Base-by-base conservation (phyloP, 106 monocot species). In the Cymbidium sinense region DNA sequence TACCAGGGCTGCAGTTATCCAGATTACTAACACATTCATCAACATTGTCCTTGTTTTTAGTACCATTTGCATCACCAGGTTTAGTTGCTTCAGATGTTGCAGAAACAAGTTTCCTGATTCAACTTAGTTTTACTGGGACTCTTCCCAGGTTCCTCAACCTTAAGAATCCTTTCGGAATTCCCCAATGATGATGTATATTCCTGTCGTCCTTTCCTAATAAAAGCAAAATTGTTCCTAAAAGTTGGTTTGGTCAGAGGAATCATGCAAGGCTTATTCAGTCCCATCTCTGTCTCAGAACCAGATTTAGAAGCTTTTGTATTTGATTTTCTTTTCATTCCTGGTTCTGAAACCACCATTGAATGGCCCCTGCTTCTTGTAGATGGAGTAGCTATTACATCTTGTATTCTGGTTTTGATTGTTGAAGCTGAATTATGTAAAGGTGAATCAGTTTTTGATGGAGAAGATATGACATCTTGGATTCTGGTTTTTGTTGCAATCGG, bases 381-480 rank as follows among this genome's bases (percentile, higher is more conserved):
- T n/a, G 72, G 21, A n/a, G 72, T 41, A 31, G 72, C 43, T 70
- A 79, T 77, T 18, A 78, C 79, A 65, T 85, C 82, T 77, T 77
- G 82, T 33, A 78, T 76, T 70, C 77, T 81, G 50, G 39, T 77
- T 36, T 79, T 86, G 17, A 8, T 36, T 50, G 72, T 81, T 0
- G 43, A 69, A 62, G 79, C 35, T 34, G 70, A 7, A 34, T n/a
- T n/a, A n/a, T n/a, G n/a, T n/a, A n/a, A n/a, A n/a, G n/a, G n/a
- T n/a, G 70, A 70, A 64, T 12, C 64, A 51, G 11, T 41, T 25
- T 33, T 75, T 3, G 35, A 43, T 54, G 34, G 61, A 29, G 37
- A 39, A 10, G 70, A 2, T 70, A 79, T 77, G 19, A 78, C 79
- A 65, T 85, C 82, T 77, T 77, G 82, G 43, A 78, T 76, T 70